A percentile compares a stretch with the other conserved stretches of the same genome.
phyloP scores from a whole-genome alignment of 768 basidiomycete genomes.

The Psilocybe cyanescens region DNA sequence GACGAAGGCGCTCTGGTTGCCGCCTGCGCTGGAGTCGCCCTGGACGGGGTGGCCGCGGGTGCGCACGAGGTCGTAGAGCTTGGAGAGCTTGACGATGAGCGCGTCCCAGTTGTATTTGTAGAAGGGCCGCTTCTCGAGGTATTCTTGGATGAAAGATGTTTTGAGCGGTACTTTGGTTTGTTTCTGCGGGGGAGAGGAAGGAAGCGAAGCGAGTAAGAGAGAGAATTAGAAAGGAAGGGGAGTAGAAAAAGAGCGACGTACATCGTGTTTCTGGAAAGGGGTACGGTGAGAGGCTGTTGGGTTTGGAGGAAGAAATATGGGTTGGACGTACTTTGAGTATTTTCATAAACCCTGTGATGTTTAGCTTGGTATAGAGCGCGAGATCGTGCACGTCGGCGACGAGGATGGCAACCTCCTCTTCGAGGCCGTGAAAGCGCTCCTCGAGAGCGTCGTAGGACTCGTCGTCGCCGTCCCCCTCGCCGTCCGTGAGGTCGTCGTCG shows the following conservation, averaged over 20 bases:
- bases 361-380: slow-evolving; percentile 92
- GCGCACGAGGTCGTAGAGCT: slow-evolving; percentile 92
- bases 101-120: slow-evolving; percentile 97
- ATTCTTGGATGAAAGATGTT: slow-evolving; percentile 86
- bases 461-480: slow-evolving; percentile 37
- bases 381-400: slow-evolving; percentile 94
- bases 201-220: neutral
- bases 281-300: neutral
- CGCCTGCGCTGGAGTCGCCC: slow-evolving; percentile 94
- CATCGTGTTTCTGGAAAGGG: slow-evolving; percentile 84
- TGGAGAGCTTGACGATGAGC: slow-evolving; percentile 94
- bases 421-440: slow-evolving; percentile 82
- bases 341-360: slow-evolving; percentile 99
- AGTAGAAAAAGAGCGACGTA: slow-evolving; percentile 33
- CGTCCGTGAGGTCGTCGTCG: slow-evolving; percentile 62
- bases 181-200: slow-evolving; percentile 62
- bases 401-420: slow-evolving; percentile 93
- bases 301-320: neutral
- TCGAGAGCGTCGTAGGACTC: slow-evolving; percentile 78
- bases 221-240: neutral
- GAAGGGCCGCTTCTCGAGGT: slow-evolving; percentile 93
- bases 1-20: slow-evolving; percentile 96
- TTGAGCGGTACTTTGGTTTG: slow-evolving; percentile 85
- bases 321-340: slow-evolving; percentile 77
- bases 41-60: slow-evolving; percentile 94